Conservation (phyloP, 768 basidiomycete species). For the Chalciporus pseudorubinellus region DNA sequence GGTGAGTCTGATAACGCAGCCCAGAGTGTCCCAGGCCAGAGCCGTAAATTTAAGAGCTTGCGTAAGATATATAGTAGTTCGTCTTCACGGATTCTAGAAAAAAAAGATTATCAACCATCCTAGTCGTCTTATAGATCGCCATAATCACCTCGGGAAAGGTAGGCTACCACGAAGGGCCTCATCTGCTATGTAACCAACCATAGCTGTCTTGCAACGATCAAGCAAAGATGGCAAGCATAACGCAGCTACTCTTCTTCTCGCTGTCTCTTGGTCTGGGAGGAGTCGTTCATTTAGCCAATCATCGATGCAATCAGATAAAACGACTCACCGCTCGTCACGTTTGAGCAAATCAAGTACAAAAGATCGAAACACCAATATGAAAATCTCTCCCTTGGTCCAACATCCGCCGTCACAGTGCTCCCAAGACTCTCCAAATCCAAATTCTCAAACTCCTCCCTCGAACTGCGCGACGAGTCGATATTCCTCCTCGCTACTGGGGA, state of each 20-base stretch:
- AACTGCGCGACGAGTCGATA: conserved; percentile 8
- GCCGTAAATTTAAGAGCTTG: conserved; percentile 66
- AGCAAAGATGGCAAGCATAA: conserved; percentile 71
- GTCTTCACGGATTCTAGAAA: conserved; percentile 78
- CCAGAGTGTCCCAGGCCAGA: conserved; percentile 78
- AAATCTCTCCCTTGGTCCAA: conserved; percentile 77
- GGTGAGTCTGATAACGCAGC: conserved; percentile 70
- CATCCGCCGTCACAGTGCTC: conserved; percentile 54
- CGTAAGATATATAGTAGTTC: conserved; percentile 83
- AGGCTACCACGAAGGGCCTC: conserved; percentile 79
- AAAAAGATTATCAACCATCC: background rate
- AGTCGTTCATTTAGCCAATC: no score
- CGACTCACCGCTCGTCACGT: conserved; percentile 54
- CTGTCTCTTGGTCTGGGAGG: conserved; percentile 62
- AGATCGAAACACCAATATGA: conserved; percentile 93
- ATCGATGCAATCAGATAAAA: background rate
- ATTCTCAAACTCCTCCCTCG: conserved; percentile 33
- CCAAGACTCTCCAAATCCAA: conserved; percentile 46
- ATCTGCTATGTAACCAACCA: conserved; percentile 81
- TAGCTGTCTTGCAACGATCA: conserved; percentile 65
- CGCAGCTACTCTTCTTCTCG: conserved; percentile 67
- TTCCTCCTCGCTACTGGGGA: conserved; percentile 13
- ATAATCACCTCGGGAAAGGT: conserved; percentile 77
- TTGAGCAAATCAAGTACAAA: conserved; percentile 76
- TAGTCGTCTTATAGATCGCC: background rate